Conservation (phyloP, 768 basidiomycete species). For the Clavulina sp. region DNA sequence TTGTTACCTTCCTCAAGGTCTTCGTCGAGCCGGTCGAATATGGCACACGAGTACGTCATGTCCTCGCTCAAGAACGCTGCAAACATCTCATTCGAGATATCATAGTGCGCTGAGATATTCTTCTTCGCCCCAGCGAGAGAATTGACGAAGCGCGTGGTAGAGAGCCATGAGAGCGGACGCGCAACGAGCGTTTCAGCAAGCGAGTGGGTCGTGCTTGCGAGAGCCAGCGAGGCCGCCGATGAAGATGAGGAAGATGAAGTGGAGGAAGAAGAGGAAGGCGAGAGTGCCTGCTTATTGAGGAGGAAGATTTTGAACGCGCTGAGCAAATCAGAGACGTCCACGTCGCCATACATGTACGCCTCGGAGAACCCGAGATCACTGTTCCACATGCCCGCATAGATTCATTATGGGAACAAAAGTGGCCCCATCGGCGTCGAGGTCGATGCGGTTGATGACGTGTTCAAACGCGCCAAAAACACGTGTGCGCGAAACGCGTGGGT, state of each 20-base stretch:
- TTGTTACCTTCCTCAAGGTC: background rate
- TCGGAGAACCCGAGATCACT: conserved; percentile 8
- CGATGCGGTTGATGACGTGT: too few relatives aligned
- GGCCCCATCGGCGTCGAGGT: too few relatives aligned
- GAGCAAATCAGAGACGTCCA: conserved; percentile 1
- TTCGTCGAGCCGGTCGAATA: conserved; percentile 14
- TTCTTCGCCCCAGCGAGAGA: background rate
- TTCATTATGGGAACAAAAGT: too few relatives aligned
- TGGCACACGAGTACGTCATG: conserved; percentile 27
- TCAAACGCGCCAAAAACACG: too few relatives aligned
- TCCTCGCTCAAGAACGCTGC: conserved; percentile 19
- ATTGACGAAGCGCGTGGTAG: background rate
- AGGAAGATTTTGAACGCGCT: background rate
- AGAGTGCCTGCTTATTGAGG: background rate
- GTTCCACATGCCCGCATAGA: too few relatives aligned
- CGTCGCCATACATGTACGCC: conserved; percentile 8
- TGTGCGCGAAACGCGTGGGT: too few relatives aligned
- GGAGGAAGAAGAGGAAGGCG: background rate
- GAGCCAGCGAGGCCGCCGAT: background rate
- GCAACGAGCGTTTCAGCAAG: background rate
- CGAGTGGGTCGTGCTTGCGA: background rate
- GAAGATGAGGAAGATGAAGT: background rate
- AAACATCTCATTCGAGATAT: conserved; percentile 18
- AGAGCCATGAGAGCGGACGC: background rate
- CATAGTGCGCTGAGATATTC: conserved; percentile 7